These are phyloP conservation scores for Nemania bipapillata DNA, from an alignment of 2,329 filamentous ascomycete genomes.

Conservation along the genomic window DNA sequence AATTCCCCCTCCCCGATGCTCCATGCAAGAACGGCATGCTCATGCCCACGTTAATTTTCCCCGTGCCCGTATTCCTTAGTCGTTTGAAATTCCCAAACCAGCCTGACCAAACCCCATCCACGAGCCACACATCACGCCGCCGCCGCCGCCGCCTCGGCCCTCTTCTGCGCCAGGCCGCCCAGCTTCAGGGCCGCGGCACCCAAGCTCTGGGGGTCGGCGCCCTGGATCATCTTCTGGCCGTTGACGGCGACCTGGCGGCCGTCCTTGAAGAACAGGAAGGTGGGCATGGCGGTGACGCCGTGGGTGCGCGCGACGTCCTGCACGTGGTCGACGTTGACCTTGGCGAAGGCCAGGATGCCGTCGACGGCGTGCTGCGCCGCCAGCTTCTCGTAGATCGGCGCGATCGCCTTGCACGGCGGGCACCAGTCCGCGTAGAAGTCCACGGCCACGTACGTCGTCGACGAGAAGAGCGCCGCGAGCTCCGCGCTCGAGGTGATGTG, in stretches of 20 bases:
- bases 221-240: constrained; percentile 53
- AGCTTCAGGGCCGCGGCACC: constrained; percentile 54
- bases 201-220: constrained; percentile 51
- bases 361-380: constrained; percentile 55
- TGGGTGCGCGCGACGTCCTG: constrained; percentile 62
- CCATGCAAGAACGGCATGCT: background rate
- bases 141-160: constrained; percentile 40
- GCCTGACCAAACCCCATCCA: background rate
- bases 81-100: background rate
- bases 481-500: constrained; percentile 59
- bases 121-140: constrained; percentile 17
- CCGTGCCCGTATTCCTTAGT: background rate
- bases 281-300: constrained; percentile 66
- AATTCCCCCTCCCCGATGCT: background rate
- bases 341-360: constrained; percentile 64
- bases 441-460: constrained; percentile 63
- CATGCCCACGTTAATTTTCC: background rate
- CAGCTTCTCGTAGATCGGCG: constrained; percentile 64
- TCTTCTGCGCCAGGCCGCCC: constrained; percentile 52
- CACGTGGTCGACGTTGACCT: constrained; percentile 68
- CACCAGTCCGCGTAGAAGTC: constrained; percentile 72
- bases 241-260: constrained; percentile 59
- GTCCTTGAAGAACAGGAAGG: constrained; percentile 69
- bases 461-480: constrained; percentile 61
- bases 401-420: constrained; percentile 69